Evolutionary conservation across 352 stramenopile genomes (phyloP), one percentile per base, ranked within the genome.

Genomic region (Globisporangium uncinulatum): DNA sequence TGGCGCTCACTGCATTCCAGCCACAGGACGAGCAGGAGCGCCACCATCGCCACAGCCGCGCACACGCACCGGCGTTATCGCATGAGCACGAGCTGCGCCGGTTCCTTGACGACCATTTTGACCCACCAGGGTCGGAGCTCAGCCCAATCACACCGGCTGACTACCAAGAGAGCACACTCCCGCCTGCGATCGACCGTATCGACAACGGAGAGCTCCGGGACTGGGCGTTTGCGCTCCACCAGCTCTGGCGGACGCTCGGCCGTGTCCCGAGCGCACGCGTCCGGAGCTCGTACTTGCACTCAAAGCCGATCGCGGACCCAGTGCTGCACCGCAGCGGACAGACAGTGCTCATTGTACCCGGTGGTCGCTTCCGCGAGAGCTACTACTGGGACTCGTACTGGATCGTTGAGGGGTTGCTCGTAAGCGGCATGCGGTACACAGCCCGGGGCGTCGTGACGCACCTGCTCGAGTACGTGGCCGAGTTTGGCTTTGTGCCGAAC

Each of bases 351-450:
- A 87, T 97, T 44, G 81, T 97, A 0, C 89, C 88, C 7, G 91
- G 89, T 19, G 91, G 86, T 6, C 76, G 91, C n/a, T 97, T 97
- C 62, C 80, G 88, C 10, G 91, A 97, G 66, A 87, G 70, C 42
- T 97, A 97, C 71, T 97, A 97, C 65, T 97, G 91, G 91, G 91
- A 97, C 60, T 91, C 80, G 56, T 97, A 92, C 68, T 97, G 91
- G 91, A 97, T 97, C 52, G 78, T 97, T 10, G 65, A 90, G 54
- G 88, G 89, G 0, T 70, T 97, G 6, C 64, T 97, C 37, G 79
- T 93, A 9, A 94, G 83, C 59, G 67, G 75, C 51, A 92, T 97
- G 87, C 48, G 63, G 14, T 42, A 79, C 34, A 96, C 89, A 0
- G 88, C 89, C 6, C 67, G 74, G 21, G 82, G 81, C 2, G 71